Conservation (phyloP, 164 flowering plant genomes). For the Chimonanthus praecox region DNA sequence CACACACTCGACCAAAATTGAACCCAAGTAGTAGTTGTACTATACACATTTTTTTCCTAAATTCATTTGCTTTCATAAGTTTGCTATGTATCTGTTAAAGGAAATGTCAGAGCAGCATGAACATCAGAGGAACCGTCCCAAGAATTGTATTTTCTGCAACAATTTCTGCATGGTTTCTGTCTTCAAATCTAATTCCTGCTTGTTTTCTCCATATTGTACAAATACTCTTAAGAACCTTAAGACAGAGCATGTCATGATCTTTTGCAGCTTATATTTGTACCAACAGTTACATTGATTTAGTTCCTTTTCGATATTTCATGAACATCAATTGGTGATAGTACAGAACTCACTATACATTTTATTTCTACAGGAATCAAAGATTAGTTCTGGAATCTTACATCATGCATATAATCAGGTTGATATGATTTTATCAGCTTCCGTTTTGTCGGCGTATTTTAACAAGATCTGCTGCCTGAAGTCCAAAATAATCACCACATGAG, state of each 20-base stretch:
- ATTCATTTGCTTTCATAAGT: not conserved
- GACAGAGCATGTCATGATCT: not conserved
- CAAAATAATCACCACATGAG: too few relatives aligned
- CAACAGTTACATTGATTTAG: not conserved
- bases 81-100: slow-evolving; percentile 2
- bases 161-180: not conserved
- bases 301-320: not conserved
- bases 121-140: not conserved
- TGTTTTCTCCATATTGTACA: not conserved
- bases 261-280: not conserved
- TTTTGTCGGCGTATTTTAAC: too few relatives aligned
- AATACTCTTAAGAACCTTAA: not conserved
- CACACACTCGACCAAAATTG: slow-evolving; percentile 25
- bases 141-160: not conserved
- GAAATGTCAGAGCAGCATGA: not conserved
- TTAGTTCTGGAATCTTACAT: too few relatives aligned
- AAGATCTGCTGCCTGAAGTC: too few relatives aligned
- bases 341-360: not conserved
- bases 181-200: not conserved
- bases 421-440: too few relatives aligned
- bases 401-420: too few relatives aligned
- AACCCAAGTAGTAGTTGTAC: slow-evolving; percentile 22
- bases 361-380: not conserved
- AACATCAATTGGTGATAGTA: too few relatives aligned
- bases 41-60: not conserved